These are phyloP conservation scores for Fusarium nodosum DNA, from an alignment of 2,329 filamentous ascomycete genomes.

Conservation along the genomic window DNA sequence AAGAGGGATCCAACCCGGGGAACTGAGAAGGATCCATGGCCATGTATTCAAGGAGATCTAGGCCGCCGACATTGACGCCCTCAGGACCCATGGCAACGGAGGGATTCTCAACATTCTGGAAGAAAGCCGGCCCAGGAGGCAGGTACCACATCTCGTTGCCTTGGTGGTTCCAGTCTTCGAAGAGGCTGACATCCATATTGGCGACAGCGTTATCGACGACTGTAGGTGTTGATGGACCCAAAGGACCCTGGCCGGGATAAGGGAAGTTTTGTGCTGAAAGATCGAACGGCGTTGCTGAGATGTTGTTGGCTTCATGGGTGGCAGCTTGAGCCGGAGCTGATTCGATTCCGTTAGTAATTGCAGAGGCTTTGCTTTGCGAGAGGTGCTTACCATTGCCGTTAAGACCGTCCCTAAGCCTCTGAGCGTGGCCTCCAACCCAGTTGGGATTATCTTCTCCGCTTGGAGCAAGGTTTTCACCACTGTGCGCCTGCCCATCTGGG, in stretches of 20 bases:
- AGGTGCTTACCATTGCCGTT: constrained; percentile 55
- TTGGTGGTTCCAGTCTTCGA: constrained; percentile 68
- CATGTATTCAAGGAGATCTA: constrained; percentile 78
- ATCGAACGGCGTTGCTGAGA: constrained; percentile 75
- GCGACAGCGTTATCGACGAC: constrained; percentile 51
- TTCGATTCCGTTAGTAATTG: constrained; percentile 24
- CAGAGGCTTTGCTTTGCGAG: not conserved
- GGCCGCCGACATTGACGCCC: constrained; percentile 74
- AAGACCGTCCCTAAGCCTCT: constrained; percentile 58
- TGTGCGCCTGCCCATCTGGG: constrained; percentile 49
- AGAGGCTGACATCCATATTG: constrained; percentile 59
- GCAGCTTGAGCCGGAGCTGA: constrained; percentile 56
- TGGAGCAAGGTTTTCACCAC: constrained; percentile 46
- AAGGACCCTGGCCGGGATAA: constrained; percentile 64
- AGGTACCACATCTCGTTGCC: constrained; percentile 77
- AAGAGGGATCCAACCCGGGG: constrained; percentile 52
- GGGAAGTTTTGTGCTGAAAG: constrained; percentile 67
- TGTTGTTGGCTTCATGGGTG: constrained; percentile 61
- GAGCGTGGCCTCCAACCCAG: constrained; percentile 57
- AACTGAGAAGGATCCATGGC: constrained; percentile 67
- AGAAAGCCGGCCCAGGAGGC: constrained; percentile 73
- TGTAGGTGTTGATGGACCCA: constrained; percentile 65
- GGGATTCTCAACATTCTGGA: constrained; percentile 73
- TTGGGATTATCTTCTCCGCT: constrained; percentile 46
- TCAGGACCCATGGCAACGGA: constrained; percentile 76